These are phyloP conservation scores for Didymella pinodella DNA, from an alignment of 2,329 filamentous ascomycete genomes.

Conservation along the genomic window DNA sequence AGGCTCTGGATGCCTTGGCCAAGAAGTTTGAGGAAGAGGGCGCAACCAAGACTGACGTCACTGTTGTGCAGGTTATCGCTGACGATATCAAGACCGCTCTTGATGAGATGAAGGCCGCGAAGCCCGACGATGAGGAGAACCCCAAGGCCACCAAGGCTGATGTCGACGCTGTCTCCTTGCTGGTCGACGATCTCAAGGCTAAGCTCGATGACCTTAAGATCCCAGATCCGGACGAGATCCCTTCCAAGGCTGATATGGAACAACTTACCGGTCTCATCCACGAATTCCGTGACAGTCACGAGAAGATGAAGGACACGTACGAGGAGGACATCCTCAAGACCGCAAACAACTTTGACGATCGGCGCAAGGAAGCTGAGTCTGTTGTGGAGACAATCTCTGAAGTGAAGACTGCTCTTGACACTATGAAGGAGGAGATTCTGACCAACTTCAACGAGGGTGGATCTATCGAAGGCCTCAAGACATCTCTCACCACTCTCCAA, in stretches of 20 bases:
- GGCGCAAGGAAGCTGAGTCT: slow-evolving; percentile 81
- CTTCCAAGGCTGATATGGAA: slow-evolving; percentile 78
- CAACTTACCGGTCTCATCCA: slow-evolving; percentile 63
- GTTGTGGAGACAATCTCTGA: slow-evolving; percentile 80
- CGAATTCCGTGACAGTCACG: slow-evolving; percentile 65
- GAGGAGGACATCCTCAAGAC: slow-evolving; percentile 77
- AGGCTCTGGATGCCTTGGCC: slow-evolving; percentile 71
- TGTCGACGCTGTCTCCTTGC: slow-evolving; percentile 77
- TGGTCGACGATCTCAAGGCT: slow-evolving; percentile 85
- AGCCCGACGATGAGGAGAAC: slow-evolving; percentile 61
- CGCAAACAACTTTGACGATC: slow-evolving; percentile 80
- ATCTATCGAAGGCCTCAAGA: slow-evolving; percentile 65
- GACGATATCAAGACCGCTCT: slow-evolving; percentile 78
- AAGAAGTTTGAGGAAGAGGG: slow-evolving; percentile 72
- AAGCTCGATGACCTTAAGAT: slow-evolving; percentile 76
- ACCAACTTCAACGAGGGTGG: slow-evolving; percentile 78
- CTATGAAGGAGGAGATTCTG: slow-evolving; percentile 79
- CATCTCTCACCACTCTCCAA: slow-evolving; percentile 72
- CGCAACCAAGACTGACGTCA: slow-evolving; percentile 80
- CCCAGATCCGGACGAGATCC: slow-evolving; percentile 73
- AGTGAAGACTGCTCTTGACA: slow-evolving; percentile 78
- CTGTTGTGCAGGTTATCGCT: slow-evolving; percentile 77
- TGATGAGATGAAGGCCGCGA: slow-evolving; percentile 67
- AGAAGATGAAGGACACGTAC: slow-evolving; percentile 75
- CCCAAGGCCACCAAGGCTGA: slow-evolving; percentile 80